Conservation (phyloP, 1,139 yeast species). For the Protomyces lactucae-debilis region DNA sequence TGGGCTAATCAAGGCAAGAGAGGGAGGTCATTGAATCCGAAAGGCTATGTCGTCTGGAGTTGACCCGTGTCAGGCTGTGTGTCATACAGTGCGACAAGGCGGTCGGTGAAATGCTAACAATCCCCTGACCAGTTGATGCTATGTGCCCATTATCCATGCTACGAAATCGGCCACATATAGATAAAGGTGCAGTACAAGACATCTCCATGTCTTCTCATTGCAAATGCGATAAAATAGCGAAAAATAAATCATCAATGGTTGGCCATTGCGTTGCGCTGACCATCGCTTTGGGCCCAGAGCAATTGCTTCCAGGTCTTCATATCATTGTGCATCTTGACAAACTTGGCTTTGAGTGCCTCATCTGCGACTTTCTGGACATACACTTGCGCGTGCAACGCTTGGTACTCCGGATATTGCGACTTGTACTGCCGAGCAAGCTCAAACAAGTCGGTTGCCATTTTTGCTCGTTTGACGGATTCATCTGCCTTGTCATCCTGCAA, state of each 20-base stretch:
- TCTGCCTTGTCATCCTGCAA: background rate
- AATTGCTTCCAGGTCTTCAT: constrained; percentile 22
- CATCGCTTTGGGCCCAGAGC: background rate
- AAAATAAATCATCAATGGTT: background rate
- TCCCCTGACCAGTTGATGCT: no score
- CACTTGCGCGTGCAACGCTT: constrained; percentile 9
- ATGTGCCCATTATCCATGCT: no score
- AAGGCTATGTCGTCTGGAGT: no score
- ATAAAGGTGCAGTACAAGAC: no score
- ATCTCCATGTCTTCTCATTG: no score
- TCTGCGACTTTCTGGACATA: constrained; percentile 7
- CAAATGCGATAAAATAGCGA: no score
- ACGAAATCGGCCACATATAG: no score
- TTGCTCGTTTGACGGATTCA: background rate
- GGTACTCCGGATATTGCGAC: constrained; percentile 14
- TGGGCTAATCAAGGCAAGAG: no score
- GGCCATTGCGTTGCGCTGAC: background rate
- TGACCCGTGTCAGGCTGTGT: no score
- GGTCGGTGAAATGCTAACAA: no score
- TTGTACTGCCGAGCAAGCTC: constrained; percentile 18
- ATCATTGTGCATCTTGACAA: constrained; percentile 22
- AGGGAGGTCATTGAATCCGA: no score
- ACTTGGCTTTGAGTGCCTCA: constrained; percentile 3
- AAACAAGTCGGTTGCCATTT: constrained; percentile 1
- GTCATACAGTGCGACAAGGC: no score